Conservation (phyloP, 228 moss, liverwort and hornwort genomes). For the Sphagnum magellanicum region DNA sequence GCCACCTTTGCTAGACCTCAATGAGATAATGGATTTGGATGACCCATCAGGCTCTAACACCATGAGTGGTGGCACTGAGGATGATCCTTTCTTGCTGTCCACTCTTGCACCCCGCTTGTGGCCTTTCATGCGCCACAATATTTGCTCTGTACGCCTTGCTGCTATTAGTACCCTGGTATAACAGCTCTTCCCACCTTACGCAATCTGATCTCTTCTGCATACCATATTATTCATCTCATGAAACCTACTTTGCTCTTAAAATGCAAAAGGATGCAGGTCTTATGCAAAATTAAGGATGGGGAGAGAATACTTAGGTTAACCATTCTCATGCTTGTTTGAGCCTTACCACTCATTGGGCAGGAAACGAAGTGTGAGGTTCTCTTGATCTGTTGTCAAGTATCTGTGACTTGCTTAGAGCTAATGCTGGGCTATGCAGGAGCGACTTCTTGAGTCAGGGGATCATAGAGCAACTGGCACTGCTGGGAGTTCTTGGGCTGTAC, state of each 20-base stretch:
- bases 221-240: no score
- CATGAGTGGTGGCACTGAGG: slow-evolving; percentile 29
- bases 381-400: neutral
- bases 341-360: no score
- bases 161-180: slow-evolving; percentile 80
- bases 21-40: slow-evolving; percentile 59
- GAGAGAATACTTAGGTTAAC: no score
- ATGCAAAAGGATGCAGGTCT: no score
- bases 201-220: neutral
- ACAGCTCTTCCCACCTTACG: neutral
- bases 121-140: slow-evolving; percentile 95
- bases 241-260: no score
- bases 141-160: slow-evolving; percentile 85
- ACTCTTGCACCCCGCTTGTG: slow-evolving; percentile 81
- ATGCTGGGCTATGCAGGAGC: slow-evolving; percentile 40
- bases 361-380: neutral
- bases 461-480: slow-evolving; percentile 29
- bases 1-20: slow-evolving; percentile 69
- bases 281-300: no score
- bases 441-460: slow-evolving; percentile 76
- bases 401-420: neutral
- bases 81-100: slow-evolving; percentile 74
- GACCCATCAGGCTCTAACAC: slow-evolving; percentile 35
- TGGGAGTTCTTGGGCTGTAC: slow-evolving; percentile 72
- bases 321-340: no score